A percentile compares a stretch with the other conserved stretches of the same genome.
These are phyloP conservation scores for Pseudozyma sp. DNA, from an alignment of 1,284 basidiomycete species.

Conservation along the genomic window DNA sequence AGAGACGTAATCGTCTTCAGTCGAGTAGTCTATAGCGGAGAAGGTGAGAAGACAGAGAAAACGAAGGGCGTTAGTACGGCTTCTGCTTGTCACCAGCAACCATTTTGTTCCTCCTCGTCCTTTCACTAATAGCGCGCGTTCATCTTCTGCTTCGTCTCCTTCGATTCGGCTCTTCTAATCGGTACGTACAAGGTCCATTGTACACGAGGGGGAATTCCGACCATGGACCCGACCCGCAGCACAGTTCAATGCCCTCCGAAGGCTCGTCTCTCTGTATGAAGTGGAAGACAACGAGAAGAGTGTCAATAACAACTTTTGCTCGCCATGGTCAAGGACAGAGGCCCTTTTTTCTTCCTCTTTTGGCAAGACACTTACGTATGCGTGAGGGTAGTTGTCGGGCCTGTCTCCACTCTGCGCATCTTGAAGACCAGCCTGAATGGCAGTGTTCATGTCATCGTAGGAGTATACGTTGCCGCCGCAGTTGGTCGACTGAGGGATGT, in stretches of 20 bases:
- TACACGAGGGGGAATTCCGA: neutral
- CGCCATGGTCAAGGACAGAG: no score
- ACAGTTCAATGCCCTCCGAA: conserved; percentile 17
- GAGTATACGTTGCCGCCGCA: conserved; percentile 40
- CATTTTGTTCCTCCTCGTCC: neutral
- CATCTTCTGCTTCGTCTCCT: neutral
- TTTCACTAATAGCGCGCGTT: no score
- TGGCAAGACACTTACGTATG: conserved; percentile 12
- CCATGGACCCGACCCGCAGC: conserved; percentile 12
- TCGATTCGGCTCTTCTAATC: neutral
- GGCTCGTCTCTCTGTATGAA: conserved; percentile 4
- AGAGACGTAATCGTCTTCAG: conserved; percentile 25
- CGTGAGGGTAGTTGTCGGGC: conserved; percentile 32
- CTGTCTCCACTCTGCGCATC: conserved; percentile 5
- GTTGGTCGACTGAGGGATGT: conserved; percentile 9
- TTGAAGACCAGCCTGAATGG: conserved; percentile 18
- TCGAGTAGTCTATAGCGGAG: conserved; percentile 11
- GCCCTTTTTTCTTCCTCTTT: no score
- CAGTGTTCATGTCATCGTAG: conserved; percentile 24
- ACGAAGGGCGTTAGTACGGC: no score
- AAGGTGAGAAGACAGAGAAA: no score
- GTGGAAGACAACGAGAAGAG: neutral
- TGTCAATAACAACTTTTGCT: neutral
- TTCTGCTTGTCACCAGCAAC: no score
- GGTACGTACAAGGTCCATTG: conserved; percentile 11